These are phyloP conservation scores for Marasmius sp. DNA, from an alignment of 1,284 basidiomycete genomes.

Conservation along the genomic window DNA sequence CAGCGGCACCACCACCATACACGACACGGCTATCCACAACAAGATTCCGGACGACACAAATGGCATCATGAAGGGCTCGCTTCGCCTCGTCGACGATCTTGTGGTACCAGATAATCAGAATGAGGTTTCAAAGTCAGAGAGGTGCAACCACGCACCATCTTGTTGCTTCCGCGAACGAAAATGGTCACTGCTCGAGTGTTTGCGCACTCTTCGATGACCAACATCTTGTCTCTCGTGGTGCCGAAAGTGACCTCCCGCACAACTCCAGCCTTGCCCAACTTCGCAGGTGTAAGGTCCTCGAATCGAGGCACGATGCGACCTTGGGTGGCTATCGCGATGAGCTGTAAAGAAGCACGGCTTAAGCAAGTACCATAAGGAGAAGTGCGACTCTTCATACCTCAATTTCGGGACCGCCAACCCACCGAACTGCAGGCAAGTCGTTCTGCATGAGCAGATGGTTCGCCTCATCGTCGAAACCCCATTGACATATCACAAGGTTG, in stretches of 20 bases:
- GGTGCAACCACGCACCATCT: constrained; percentile 72
- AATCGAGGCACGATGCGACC: constrained; percentile 98
- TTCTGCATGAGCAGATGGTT: constrained; percentile 99
- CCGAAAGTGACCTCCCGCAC: constrained; percentile 96
- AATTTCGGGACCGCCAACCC: constrained; percentile 99
- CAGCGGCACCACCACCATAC: constrained; percentile 96
- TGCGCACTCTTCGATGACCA: constrained; percentile 98
- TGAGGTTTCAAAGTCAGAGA: neutral
- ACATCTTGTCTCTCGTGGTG: constrained; percentile 98
- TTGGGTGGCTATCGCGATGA: constrained; percentile 98
- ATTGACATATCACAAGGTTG: constrained; percentile 98
- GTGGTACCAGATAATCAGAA: constrained; percentile 1
- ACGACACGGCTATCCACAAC: constrained; percentile 96
- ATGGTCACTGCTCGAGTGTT: constrained; percentile 96
- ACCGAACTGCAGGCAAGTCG: constrained; percentile 95
- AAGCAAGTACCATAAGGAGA: neutral
- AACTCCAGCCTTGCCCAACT: constrained; percentile 91
- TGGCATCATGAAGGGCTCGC: constrained; percentile 94
- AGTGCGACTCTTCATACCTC: constrained; percentile 58
- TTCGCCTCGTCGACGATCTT: constrained; percentile 99
- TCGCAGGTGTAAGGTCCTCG: constrained; percentile 89
- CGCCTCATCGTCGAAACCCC: constrained; percentile 99
- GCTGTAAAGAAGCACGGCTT: constrained; percentile 39
- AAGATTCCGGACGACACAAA: constrained; percentile 96
- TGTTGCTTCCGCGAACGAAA: constrained; percentile 97